Conservation (phyloP, 192 early-diverging fungal species). For the Physocladia obscura region DNA sequence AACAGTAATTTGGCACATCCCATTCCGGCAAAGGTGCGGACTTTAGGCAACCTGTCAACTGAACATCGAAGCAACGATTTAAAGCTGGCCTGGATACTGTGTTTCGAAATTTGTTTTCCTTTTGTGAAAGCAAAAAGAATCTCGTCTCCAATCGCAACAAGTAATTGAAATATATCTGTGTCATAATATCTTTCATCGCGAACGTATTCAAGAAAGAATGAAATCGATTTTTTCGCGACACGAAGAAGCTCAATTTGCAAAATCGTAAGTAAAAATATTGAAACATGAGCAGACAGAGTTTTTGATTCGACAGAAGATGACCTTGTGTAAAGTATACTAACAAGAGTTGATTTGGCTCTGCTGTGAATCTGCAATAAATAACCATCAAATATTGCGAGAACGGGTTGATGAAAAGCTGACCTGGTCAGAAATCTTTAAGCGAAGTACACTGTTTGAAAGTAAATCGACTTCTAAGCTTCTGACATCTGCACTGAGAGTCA, state of each 20-base stretch:
- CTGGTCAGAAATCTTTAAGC: conserved; percentile 56
- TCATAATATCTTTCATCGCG: conserved; percentile 81
- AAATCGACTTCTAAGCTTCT: conserved; percentile 87
- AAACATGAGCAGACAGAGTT: conserved; percentile 65
- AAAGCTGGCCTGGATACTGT: background rate
- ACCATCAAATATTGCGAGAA: background rate
- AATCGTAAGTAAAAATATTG: conserved; percentile 79
- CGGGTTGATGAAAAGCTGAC: conserved; percentile 17
- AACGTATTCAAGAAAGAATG: conserved; percentile 79
- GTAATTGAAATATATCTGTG: conserved; percentile 66
- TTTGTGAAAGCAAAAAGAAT: conserved; percentile 12
- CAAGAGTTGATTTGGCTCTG: conserved; percentile 1
- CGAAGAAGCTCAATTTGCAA: conserved; percentile 82
- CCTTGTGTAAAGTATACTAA: background rate
- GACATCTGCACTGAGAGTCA: conserved; percentile 68
- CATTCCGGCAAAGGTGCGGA: conserved; percentile 38
- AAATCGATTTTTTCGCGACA: conserved; percentile 47
- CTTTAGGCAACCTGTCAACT: conserved; percentile 62
- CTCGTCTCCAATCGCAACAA: conserved; percentile 78
- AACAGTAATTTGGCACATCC: conserved; percentile 58
- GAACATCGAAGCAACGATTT: conserved; percentile 50
- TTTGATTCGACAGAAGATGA: background rate
- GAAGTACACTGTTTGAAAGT: conserved; percentile 80
- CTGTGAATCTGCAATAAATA: conserved; percentile 3
- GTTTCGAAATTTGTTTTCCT: conserved; percentile 12